Conservation (phyloP, 2,329 filamentous ascomycete species). For the Paraphoma sp. region DNA sequence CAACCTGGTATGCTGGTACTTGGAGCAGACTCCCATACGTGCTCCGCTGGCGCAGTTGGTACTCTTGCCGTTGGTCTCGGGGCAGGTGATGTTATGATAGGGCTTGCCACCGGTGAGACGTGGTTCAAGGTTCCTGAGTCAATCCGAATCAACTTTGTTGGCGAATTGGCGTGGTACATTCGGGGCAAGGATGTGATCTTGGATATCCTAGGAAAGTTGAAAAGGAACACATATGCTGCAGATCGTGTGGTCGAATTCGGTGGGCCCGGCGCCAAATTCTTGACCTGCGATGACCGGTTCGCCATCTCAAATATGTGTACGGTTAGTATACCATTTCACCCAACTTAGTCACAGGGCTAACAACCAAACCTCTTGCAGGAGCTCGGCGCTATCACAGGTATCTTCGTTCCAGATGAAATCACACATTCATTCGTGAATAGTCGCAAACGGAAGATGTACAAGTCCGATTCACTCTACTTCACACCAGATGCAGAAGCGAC, state of each 20-base stretch:
- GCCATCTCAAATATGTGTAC: constrained; percentile 58
- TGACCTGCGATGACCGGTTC: constrained; percentile 55
- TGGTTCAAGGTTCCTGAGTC: constrained; percentile 57
- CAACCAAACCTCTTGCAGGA: constrained; percentile 35
- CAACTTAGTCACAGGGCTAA: too few relatives aligned
- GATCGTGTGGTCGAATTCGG: constrained; percentile 52
- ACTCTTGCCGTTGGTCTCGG: constrained; percentile 56
- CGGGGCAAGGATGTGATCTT: constrained; percentile 57
- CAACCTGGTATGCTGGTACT: constrained; percentile 55
- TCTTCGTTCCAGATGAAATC: constrained; percentile 51
- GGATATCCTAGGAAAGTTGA: constrained; percentile 52
- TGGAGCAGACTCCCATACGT: constrained; percentile 57
- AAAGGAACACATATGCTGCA: constrained; percentile 55
- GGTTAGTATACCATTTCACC: too few relatives aligned
- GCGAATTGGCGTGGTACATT: constrained; percentile 45
- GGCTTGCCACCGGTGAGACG: constrained; percentile 55
- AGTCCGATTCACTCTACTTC: constrained; percentile 47
- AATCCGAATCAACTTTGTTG: constrained; percentile 51
- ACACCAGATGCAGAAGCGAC: constrained; percentile 47
- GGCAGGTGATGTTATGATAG: constrained; percentile 54
- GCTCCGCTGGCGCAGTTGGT: constrained; percentile 52
- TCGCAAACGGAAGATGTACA: constrained; percentile 46
- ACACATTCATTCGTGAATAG: constrained; percentile 45
- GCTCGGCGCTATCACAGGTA: constrained; percentile 53
- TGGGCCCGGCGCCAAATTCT: constrained; percentile 44